Evolutionary conservation across 1,284 basidiomycete species (phyloP).

Genomic region (Sparassis latifolia): DNA sequence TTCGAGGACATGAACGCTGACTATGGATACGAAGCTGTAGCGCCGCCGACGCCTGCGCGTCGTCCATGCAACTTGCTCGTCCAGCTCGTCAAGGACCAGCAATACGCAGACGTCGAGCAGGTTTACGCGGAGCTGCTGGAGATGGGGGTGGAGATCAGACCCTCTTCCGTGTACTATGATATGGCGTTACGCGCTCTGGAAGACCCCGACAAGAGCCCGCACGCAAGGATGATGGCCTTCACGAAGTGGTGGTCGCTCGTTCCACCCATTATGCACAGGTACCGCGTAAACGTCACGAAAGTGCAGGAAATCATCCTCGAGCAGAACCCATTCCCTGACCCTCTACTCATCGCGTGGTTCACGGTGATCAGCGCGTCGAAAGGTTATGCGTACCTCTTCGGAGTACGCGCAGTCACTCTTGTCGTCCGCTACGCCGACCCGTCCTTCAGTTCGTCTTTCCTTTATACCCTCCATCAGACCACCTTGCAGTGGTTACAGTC

Average conservation of each 20-base stretch:
- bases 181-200: conserved; percentile 24
- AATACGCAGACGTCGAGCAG: conserved; percentile 19
- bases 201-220: conserved; percentile 5
- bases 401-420: conserved; percentile 6
- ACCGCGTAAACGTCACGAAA: neutral
- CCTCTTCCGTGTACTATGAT: conserved; percentile 24
- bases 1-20: conserved; percentile 26
- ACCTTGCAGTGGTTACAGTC: neutral
- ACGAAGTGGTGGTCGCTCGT: conserved; percentile 34
- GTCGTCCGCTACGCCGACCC: conserved; percentile 18
- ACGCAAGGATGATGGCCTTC: conserved; percentile 23
- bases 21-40: conserved; percentile 9
- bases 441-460: conserved; percentile 11
- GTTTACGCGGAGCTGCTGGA: conserved; percentile 26
- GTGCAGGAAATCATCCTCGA: conserved; percentile 10
- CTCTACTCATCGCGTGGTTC: conserved; percentile 19
- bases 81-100: conserved; percentile 13
- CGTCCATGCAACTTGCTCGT: conserved; percentile 15
- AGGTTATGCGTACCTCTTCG: conserved; percentile 18
- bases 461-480: conserved; percentile 15
- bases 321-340: conserved; percentile 11
- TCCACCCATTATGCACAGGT: conserved; percentile 15
- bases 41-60: neutral
- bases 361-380: conserved; percentile 21
- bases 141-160: conserved; percentile 26